Percentiles rank a stretch among this genome's conserved stretches.
Conservation (phyloP, 768 basidiomycete species). For the Guyanaporus albipodus region DNA sequence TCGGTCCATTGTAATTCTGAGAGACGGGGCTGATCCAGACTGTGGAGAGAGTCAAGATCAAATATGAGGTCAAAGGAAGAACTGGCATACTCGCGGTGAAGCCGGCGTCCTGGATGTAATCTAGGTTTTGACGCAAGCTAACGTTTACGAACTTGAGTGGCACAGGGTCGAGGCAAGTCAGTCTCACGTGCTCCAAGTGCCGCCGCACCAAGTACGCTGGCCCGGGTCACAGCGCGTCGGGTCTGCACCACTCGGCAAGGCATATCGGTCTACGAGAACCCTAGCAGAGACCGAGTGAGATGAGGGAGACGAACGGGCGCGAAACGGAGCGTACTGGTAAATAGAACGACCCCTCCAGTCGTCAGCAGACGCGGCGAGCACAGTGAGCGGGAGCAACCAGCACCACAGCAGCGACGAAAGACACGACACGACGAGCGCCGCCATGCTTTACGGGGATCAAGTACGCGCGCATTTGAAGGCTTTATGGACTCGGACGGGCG, state of each 20-base stretch:
- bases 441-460: too few relatives aligned
- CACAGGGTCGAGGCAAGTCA: neutral
- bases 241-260: conserved; percentile 9
- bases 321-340: conserved; percentile 9
- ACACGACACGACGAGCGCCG: conserved; percentile 2
- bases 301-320: neutral
- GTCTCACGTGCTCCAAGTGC: conserved; percentile 14
- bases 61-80: neutral
- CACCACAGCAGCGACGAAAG: neutral
- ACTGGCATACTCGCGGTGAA: conserved; percentile 62
- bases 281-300: conserved; percentile 1
- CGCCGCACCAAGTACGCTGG: conserved; percentile 15
- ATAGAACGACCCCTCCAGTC: conserved; percentile 17
- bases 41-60: conserved; percentile 18
- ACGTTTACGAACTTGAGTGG: conserved; percentile 23
- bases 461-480: too few relatives aligned
- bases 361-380: conserved; percentile 8
- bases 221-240: conserved; percentile 8
- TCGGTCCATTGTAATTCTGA: conserved; percentile 70
- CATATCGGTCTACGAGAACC: conserved; percentile 13
- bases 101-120: conserved; percentile 80
- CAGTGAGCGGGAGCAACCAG: neutral
- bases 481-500: too few relatives aligned
- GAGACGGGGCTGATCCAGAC: conserved; percentile 85
- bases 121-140: conserved; percentile 68